Base-by-base conservation (phyloP, 2,329 filamentous ascomycete species). In the Nemania serpens region DNA sequence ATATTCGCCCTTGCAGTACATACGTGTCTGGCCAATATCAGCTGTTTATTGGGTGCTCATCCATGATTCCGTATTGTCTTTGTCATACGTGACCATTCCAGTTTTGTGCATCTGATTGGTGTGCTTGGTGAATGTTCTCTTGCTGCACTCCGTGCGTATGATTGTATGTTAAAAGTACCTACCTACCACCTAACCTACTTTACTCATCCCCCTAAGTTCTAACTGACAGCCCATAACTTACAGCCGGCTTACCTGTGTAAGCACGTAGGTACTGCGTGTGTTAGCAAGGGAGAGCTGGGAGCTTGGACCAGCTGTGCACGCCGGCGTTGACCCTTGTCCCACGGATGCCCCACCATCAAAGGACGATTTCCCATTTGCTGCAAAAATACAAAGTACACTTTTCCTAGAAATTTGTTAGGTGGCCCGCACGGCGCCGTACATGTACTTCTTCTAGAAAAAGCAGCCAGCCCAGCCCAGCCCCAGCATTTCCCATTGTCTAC, bases 361-460 rank as follows among this genome's bases (percentile, higher is more conserved):
- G n/a, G 18, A 22, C 58, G 29, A 37, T 29, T 46, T 43, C 49
- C 50, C 20, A 53, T 62, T 46, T 47, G 58, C 37, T n/a, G n/a
- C n/a, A n/a, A n/a, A n/a, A n/a, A n/a, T n/a, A n/a, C n/a, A n/a
- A n/a, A n/a, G n/a, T n/a, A n/a, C n/a, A n/a, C n/a, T n/a, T n/a
- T n/a, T n/a, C n/a, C 48, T 36, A 55, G 58, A 56, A 61, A 54
- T 61, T 63, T 58, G 57, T 25, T 59, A 45, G 43, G 56, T 56
- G 49, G 46, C 9, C 59, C 59, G 46, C 54, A 47, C n/a, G n/a
- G 37, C 46, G 48, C 39, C 42, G 13, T 29, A 29, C 25, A 29
- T 29, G 25, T 29, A 29, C 25, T 7, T 29, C 25, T 25, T 36
- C 51, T 41, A 37, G 20, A 20, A 29, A 46, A 49, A 55, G 43